Base-by-base conservation (phyloP, 2,329 filamentous ascomycete species). In the Microcyclospora pomicola region DNA sequence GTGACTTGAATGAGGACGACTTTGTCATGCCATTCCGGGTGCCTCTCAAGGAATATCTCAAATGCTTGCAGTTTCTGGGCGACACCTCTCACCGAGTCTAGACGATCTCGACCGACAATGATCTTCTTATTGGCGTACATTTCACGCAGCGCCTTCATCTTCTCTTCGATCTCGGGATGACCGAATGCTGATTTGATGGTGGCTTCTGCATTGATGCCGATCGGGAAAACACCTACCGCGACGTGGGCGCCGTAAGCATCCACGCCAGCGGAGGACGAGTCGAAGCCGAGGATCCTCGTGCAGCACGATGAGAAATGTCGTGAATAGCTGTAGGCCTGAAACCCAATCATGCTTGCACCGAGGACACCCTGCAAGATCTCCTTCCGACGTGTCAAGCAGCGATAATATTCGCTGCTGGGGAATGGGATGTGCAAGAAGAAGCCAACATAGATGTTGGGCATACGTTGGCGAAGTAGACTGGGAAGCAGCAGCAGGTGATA, bases 11-110 rank as follows among this genome's bases (percentile, higher is more conserved):
- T 91, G 39, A 96, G 68, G 6, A 96, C 86, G 2, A 94, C 87
- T 64, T 85, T 82, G 45, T 87, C 85, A 37, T 78, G 77, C 87
- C 86, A 95, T 59, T 94, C 80, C 2, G 88, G 87, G 55, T 91
- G 92, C 44, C 80, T 72, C 53, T 92, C 83, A 30, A 96, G 70
- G 65, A 96, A 95, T 41, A 81, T 74, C 60, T 95, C 85, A 57
- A 94, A 96, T 0, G 87, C 88, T 65, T 92, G 82, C 27, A 96
- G 69, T 62, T 96, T 96, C 61, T 95, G 88, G n/a, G 84, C 79
- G 11, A 96, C 87, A 54, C 91, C 88, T 44, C 87, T 75, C 33
- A 93, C 85, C 51, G 82, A 88, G 59, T 96, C 88, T 36, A 96
- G 67, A n/a, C 88, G 79, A 59, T 96, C 88, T 50, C 88, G 78